A percentile compares a stretch with the other conserved stretches of the same genome.
These are phyloP conservation scores for Melampsora larici-populina DNA, from an alignment of 1,284 basidiomycete species.

Conservation along the genomic window DNA sequence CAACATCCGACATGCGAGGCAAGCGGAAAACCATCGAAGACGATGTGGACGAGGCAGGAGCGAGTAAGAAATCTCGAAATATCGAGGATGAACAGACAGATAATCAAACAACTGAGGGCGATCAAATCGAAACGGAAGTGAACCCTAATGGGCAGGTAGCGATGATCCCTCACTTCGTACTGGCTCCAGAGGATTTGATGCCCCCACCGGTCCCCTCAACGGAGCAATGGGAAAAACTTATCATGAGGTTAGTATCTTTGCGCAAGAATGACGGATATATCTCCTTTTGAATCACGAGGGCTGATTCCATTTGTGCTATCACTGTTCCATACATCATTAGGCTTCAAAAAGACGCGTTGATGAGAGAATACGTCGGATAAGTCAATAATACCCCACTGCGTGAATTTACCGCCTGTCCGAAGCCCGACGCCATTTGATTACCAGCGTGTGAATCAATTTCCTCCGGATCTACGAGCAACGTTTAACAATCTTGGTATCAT, in stretches of 20 bases:
- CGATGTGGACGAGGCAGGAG: constrained; percentile 45
- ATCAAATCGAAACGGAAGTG: neutral
- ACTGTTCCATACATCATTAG: constrained; percentile 5
- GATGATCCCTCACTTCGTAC: constrained; percentile 8
- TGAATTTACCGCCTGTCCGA: too few species aligned
- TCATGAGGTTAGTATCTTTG: constrained; percentile 30
- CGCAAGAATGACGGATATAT: neutral
- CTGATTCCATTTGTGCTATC: neutral
- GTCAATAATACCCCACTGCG: neutral
- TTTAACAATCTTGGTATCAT: too few species aligned
- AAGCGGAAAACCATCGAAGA: constrained; percentile 44
- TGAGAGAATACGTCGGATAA: constrained; percentile 42
- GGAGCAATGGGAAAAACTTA: constrained; percentile 39
- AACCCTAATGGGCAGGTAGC: neutral
- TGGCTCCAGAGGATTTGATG: constrained; percentile 41
- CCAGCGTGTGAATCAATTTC: too few species aligned
- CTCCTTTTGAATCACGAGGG: neutral
- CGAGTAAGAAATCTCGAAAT: constrained; percentile 31
- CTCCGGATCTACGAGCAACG: too few species aligned
- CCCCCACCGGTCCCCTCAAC: constrained; percentile 52
- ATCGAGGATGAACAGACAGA: constrained; percentile 42
- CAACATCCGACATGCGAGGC: neutral
- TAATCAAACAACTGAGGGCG: constrained; percentile 43
- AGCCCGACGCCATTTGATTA: too few species aligned
- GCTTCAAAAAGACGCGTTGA: constrained; percentile 37